Evolutionary conservation across 1,139 yeast genomes (phyloP).

Genomic region (Saccharomyces hybrid): DNA sequence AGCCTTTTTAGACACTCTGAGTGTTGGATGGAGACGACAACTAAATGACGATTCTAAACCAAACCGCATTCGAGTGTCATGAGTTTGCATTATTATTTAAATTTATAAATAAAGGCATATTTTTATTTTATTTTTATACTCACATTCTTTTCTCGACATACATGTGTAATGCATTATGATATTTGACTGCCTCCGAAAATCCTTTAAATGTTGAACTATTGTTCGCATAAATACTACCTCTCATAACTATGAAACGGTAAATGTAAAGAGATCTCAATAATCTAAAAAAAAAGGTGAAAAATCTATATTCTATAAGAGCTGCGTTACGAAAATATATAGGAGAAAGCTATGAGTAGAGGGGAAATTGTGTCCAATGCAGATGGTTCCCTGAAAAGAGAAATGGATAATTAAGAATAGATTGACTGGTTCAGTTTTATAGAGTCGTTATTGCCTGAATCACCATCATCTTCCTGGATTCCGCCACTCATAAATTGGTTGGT

Average conservation of each 20-base stretch:
- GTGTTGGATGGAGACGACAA: background rate
- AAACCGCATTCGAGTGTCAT: no score
- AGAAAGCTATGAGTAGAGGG: background rate
- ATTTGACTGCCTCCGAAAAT: no score
- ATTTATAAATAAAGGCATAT: no score
- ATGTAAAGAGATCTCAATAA: no score
- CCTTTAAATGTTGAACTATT: no score
- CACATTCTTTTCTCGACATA: no score
- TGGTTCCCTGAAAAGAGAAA: background rate
- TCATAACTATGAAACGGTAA: no score
- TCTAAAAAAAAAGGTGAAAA: background rate
- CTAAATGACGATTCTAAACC: background rate
- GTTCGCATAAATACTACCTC: no score
- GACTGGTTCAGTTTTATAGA: constrained; percentile 26
- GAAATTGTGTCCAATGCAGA: background rate
- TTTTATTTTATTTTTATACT: no score
- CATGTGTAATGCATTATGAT: background rate
- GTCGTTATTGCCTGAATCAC: constrained; percentile 14
- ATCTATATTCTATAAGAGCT: background rate
- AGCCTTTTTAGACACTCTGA: background rate
- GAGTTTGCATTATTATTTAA: no score
- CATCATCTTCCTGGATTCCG: constrained; percentile 27
- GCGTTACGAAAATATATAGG: background rate
- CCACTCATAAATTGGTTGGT: constrained; percentile 13
- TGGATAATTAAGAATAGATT: constrained; percentile 17